phyloP scores from a whole-genome alignment of 2,329 filamentous ascomycete species.

The Aurifilum marmelostoma region DNA sequence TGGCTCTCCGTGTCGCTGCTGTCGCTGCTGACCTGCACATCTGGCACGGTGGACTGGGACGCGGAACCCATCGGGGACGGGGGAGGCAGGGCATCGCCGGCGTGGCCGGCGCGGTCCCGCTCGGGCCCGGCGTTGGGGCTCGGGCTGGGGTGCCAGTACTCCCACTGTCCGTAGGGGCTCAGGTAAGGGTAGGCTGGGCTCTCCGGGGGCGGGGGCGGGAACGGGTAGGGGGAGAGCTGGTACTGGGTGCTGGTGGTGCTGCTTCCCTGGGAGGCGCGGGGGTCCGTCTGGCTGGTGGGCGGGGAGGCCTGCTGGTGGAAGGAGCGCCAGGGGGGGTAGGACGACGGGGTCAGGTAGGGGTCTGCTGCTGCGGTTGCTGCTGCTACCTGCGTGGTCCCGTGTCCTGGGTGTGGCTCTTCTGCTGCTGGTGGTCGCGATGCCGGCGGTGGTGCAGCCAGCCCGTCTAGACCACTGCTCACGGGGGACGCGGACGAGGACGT shows the following conservation, averaged over 20 bases:
- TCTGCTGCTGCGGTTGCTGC: not conserved
- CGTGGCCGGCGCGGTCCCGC: not conserved
- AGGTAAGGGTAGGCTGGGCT: conserved; percentile 10
- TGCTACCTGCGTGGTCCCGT: not conserved
- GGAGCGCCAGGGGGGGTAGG: conserved; percentile 5
- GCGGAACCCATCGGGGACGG: not conserved
- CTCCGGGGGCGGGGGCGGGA: not conserved
- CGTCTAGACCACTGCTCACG: not conserved
- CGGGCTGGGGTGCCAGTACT: conserved; percentile 11
- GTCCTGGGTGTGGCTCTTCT: not conserved
- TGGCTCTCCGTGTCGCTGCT: conserved; percentile 11
- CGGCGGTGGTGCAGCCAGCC: not conserved
- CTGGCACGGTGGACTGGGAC: not conserved
- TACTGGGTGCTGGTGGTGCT: not conserved
- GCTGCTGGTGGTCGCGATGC: not conserved
- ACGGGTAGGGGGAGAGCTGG: not conserved
- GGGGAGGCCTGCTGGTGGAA: not conserved
- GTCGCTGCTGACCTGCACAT: conserved; percentile 6
- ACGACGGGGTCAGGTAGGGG: not conserved
- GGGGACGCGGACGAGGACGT: not conserved
- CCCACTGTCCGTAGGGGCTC: conserved; percentile 11
- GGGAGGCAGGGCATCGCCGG: no score
- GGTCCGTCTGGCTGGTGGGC: not conserved
- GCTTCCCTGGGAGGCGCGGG: not conserved
- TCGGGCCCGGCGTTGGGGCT: not conserved